Base-by-base conservation (phyloP, 306 rosid species). In the Notholithocarpus densiflorus region DNA sequence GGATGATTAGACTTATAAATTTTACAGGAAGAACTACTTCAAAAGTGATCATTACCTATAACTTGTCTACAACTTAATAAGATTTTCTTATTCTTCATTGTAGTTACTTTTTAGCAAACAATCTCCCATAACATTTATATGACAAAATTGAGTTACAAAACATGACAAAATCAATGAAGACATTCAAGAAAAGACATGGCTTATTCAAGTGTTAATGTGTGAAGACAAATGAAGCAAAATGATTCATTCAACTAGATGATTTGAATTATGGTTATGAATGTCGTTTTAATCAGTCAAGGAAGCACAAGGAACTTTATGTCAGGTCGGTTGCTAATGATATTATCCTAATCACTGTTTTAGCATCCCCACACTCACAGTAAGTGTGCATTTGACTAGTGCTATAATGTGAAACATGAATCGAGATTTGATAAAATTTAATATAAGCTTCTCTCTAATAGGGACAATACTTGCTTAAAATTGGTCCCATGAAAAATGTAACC, bases 181-280 rank as follows among this genome's bases (percentile, higher is more conserved):
- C 76, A 77, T 72, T 55, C 68, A 23, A 51, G 73, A 18, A 26
- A 71, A 37, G 72, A 77, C 75, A 77, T 5, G 78, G 56, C 52
- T 26, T 18, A 61, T 62, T 27, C 40, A 62, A 62, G n/a, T 12
- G 53, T 48, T 48, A 48, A 48, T 48, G 53, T 48, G 15, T 3
- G 53, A 48, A 13, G 53, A 12, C 53, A 48, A 48, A 48, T 12
- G 15, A 48, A 48, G 15, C 15, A 13, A 48, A 48, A 48, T 48
- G 53, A 48, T 51, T 26, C 37, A 61, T 62, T 27, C 40, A 62
- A 27, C n/a, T 12, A 13, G 20, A 15, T 27, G 5, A 13, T 6
- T 62, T 13, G 69, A 14, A 62, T 5, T 62, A 32, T 14, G 27
- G 65, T 21, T 57, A 2, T n/a, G 64, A 57, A 8, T 59, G 31